phyloP scores from a whole-genome alignment of 192 early-diverging fungal genomes.

The Obelidium mucronatum region DNA sequence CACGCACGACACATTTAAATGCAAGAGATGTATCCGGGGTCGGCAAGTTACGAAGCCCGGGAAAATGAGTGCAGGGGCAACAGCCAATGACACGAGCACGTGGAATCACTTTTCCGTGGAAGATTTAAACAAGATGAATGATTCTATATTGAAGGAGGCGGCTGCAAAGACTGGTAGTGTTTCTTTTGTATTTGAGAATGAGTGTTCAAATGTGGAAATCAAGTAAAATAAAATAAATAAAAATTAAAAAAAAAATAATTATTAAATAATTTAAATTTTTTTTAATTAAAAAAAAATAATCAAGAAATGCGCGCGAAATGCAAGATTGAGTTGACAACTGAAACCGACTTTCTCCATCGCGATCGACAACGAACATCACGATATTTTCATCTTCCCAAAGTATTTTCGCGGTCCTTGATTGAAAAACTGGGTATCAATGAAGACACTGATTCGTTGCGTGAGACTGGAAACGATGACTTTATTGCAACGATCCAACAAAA shows the following conservation, averaged over 20 bases:
- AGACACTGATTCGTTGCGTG: not conserved
- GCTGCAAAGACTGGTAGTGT: conserved; percentile 43
- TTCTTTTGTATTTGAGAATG: conserved; percentile 63
- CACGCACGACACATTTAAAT: conserved; percentile 98
- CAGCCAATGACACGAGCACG: conserved; percentile 58
- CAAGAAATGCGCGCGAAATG: not conserved
- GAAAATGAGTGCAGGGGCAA: conserved; percentile 52
- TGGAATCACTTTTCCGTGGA: conserved; percentile 58
- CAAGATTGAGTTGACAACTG: not conserved
- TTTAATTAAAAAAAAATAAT: too few species aligned
- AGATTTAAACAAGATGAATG: conserved; percentile 53
- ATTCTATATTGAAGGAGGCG: conserved; percentile 48
- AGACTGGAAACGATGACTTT: not conserved
- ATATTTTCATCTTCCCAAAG: conserved; percentile 26
- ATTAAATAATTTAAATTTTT: too few species aligned
- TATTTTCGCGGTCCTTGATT: conserved; percentile 17
- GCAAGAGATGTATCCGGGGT: conserved; percentile 86
- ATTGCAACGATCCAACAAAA: not conserved
- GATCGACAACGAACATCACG: conserved; percentile 12
- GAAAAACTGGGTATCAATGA: conserved; percentile 20
- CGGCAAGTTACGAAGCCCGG: conserved; percentile 73
- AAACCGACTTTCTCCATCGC: conserved; percentile 2
- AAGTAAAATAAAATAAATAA: too few species aligned
- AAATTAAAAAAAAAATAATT: too few species aligned
- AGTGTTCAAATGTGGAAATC: conserved; percentile 33